These are phyloP conservation scores for Myrica gale DNA, from an alignment of 306 rosid genomes.

Conservation along the genomic window DNA sequence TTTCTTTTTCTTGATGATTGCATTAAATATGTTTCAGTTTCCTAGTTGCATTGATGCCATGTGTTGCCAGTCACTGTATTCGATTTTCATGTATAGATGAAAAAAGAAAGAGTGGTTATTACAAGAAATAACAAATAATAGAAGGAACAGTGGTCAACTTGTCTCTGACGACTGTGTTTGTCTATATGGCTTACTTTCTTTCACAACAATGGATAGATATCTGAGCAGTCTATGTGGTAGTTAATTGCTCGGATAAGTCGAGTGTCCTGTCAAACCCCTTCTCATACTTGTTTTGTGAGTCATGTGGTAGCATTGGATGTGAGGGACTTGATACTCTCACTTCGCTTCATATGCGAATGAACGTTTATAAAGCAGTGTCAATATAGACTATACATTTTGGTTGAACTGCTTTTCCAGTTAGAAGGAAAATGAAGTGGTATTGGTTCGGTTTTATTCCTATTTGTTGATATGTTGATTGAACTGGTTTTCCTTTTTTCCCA, in stretches of 20 bases:
- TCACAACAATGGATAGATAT: not conserved
- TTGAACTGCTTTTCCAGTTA: not conserved
- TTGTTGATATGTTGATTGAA: conserved; percentile 8
- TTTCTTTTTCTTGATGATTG: not conserved
- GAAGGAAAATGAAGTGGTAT: not conserved
- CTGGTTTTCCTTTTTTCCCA: conserved; percentile 15
- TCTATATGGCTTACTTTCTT: not conserved
- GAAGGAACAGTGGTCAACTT: not conserved
- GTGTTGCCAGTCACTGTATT: not conserved
- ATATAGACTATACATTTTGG: not conserved
- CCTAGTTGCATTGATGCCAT: not conserved
- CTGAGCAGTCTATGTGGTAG: not conserved
- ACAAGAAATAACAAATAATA: not conserved
- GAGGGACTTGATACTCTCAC: not conserved
- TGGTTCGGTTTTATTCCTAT: conserved; percentile 4
- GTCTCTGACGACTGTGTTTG: not conserved
- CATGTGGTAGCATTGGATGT: not conserved
- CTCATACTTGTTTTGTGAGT: not conserved
- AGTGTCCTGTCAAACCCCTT: not conserved
- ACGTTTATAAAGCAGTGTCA: not conserved
- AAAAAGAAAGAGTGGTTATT: not conserved
- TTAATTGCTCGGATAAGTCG: not conserved
- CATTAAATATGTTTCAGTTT: not conserved
- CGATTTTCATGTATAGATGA: not conserved
- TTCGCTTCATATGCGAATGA: not conserved